A percentile compares a stretch with the other conserved stretches of the same genome.
Evolutionary conservation across 495 filamentous ascomycete genomes (phyloP).

Genomic region (Parathielavia appendiculata): DNA sequence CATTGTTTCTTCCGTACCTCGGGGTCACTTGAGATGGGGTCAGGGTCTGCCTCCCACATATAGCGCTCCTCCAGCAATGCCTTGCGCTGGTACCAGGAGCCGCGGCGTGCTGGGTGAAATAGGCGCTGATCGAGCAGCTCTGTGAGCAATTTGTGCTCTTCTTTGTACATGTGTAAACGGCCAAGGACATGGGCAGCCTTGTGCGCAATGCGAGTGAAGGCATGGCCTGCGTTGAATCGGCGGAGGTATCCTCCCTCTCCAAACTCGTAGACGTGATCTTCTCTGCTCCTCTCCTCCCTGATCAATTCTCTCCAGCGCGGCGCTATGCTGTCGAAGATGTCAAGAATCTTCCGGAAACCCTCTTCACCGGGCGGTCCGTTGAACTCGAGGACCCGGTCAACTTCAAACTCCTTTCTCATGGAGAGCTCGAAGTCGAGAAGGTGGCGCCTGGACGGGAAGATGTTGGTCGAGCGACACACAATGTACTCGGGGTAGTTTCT

Average conservation of each 20-base stretch:
- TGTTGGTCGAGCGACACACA: constrained; percentile 82
- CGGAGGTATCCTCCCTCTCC: constrained; percentile 88
- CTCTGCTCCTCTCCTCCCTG: constrained; percentile 70
- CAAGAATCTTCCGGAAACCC: constrained; percentile 55
- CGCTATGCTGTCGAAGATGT: constrained; percentile 68
- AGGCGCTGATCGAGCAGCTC: constrained; percentile 77
- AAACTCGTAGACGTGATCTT: constrained; percentile 72
- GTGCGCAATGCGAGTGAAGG: constrained; percentile 89
- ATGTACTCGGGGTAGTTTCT: constrained; percentile 88
- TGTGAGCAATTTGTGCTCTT: constrained; percentile 67
- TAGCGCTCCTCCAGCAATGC: constrained; percentile 94
- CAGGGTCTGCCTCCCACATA: constrained; percentile 60
- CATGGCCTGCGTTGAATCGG: constrained; percentile 86
- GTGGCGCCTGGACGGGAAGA: constrained; percentile 69
- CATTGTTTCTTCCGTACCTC: constrained; percentile 71
- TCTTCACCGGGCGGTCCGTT: constrained; percentile 67
- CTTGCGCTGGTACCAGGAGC: constrained; percentile 94
- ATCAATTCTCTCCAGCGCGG: constrained; percentile 74
- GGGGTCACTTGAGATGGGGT: constrained; percentile 27
- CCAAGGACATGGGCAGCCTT: constrained; percentile 76
- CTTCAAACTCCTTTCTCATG: constrained; percentile 71
- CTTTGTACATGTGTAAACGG: constrained; percentile 70
- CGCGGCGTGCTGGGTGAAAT: constrained; percentile 79
- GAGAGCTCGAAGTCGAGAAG: constrained; percentile 88
- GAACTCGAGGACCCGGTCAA: constrained; percentile 82